phyloP scores from a whole-genome alignment of 208 protist genomes.

The Crithidia fasciculata region DNA sequence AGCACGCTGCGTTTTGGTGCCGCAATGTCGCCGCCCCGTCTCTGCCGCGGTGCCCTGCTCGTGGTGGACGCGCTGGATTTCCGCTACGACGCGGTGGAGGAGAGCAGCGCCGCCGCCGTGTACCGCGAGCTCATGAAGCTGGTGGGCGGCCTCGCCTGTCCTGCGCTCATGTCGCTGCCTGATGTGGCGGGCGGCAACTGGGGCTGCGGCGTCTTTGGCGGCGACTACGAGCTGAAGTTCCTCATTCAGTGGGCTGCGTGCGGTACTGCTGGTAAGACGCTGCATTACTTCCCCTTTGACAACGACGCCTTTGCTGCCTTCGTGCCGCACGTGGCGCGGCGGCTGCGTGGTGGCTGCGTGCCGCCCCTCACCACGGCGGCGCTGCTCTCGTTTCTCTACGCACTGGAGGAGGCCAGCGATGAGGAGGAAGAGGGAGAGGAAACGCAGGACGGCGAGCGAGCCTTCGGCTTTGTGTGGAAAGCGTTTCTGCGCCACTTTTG shows the following conservation, averaged over 20 bases:
- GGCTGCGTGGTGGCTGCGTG: neutral
- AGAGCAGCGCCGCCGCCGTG: conserved; percentile 20
- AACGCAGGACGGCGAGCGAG: neutral
- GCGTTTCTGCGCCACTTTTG: conserved; percentile 9
- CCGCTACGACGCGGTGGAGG: conserved; percentile 15
- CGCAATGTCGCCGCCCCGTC: neutral
- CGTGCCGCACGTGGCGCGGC: neutral
- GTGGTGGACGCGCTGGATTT: conserved; percentile 44
- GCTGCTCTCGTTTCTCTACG: conserved; percentile 15
- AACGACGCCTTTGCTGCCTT: conserved; percentile 8
- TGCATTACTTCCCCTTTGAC: conserved; percentile 57
- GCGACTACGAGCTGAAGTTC: conserved; percentile 68
- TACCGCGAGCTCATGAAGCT: conserved; percentile 35
- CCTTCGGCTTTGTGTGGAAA: conserved; percentile 4
- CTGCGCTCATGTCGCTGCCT: neutral
- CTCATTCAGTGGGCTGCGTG: conserved; percentile 70
- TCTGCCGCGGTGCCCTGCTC: conserved; percentile 25
- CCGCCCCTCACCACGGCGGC: conserved; percentile 5
- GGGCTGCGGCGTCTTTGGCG: conserved; percentile 85
- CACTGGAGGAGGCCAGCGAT: conserved; percentile 8
- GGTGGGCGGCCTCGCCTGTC: conserved; percentile 16
- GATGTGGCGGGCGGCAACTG: conserved; percentile 66
- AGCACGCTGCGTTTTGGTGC: conserved; percentile 36
- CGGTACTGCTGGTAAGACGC: conserved; percentile 21
- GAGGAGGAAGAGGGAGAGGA: neutral